Conservation (phyloP, 2,329 filamentous ascomycete species). For the Apiospora sp. region DNA sequence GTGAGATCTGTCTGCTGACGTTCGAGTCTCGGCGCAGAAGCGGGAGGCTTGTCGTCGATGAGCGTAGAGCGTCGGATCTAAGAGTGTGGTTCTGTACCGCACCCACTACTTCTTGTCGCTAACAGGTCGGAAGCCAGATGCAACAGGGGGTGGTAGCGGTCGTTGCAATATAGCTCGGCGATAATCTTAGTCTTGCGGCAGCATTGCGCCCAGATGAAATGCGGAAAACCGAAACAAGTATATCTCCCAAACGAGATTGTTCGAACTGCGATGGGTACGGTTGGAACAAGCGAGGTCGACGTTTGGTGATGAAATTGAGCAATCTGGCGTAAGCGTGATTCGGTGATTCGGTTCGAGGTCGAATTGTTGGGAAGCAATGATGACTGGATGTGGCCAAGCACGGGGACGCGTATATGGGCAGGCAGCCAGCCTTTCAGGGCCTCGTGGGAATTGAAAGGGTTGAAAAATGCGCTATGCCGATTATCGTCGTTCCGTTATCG, state of each 20-base stretch:
- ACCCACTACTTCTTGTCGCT: constrained; percentile 3
- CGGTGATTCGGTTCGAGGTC: not conserved
- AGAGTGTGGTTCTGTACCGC: constrained; percentile 69
- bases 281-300: not conserved
- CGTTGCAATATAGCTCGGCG: constrained; percentile 9
- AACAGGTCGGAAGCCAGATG: not conserved
- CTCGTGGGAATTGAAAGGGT: constrained; percentile 4
- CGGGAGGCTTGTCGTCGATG: not conserved
- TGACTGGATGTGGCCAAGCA: constrained; percentile 16
- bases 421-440: constrained; percentile 14
- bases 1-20: not conserved
- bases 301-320: not conserved
- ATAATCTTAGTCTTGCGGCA: constrained; percentile 64
- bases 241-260: not conserved
- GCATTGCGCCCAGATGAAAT: constrained; percentile 28
- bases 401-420: constrained; percentile 11
- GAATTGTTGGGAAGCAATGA: constrained; percentile 6
- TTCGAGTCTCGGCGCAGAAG: constrained; percentile 4
- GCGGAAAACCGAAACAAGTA: constrained; percentile 3
- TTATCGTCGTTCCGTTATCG: constrained; percentile 17
- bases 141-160: not conserved
- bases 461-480: constrained; percentile 6
- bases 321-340: constrained; percentile 2
- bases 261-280: not conserved
- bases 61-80: constrained; percentile 57